phyloP scores from a whole-genome alignment of 352 stramenopile genomes.

The Albugo candida region DNA sequence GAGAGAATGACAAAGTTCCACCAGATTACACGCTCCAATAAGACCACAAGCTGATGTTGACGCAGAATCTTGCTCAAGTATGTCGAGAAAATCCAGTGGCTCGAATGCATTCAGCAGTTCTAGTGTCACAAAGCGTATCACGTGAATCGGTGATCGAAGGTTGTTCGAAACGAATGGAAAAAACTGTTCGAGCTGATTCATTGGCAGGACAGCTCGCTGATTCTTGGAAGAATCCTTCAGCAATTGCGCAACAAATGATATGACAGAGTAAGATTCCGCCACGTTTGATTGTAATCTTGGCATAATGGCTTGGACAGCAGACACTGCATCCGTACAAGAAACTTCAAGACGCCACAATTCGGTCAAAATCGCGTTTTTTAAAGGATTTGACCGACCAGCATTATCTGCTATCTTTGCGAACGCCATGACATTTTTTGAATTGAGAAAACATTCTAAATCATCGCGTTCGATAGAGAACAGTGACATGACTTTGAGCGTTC shows the following conservation, averaged over 20 bases:
- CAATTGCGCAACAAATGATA: conserved; percentile 2
- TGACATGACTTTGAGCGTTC: no score
- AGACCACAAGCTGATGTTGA: conserved; percentile 4
- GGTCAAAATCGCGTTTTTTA: no score
- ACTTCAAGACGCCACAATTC: no score
- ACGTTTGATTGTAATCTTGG: no score
- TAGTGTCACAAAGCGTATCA: conserved; percentile 42
- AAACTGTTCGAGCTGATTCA: conserved; percentile 14
- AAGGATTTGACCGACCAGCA: no score
- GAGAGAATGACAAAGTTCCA: conserved; percentile 40
- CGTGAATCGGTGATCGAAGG: conserved; percentile 42
- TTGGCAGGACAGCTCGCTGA: conserved; percentile 23
- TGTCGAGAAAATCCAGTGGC: conserved; percentile 27
- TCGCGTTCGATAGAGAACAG: no score
- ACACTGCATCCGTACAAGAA: no score
- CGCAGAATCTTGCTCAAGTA: conserved; percentile 9
- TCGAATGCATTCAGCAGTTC: conserved; percentile 40
- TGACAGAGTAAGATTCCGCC: no score
- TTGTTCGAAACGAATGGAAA: conserved; percentile 25
- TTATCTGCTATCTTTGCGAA: no score
- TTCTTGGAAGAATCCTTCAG: conserved; percentile 32
- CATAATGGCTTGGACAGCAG: no score
- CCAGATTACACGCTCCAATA: conserved; percentile 38
- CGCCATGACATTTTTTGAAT: no score
- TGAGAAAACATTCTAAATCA: no score